Base-by-base conservation (phyloP, 2,329 filamentous ascomycete species). In the Microcyclosporella mali region DNA sequence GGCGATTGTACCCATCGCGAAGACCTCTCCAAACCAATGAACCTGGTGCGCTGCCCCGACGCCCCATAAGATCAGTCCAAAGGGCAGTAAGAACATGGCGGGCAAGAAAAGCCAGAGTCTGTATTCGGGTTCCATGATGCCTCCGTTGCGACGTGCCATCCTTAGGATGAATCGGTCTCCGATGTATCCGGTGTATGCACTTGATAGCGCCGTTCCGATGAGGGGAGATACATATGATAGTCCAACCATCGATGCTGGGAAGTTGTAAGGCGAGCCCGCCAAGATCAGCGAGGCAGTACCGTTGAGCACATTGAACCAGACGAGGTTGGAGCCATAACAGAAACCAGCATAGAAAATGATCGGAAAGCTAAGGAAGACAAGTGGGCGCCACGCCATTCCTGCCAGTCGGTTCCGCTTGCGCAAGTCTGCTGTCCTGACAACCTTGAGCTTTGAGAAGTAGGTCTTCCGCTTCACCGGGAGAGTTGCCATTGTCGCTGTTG, bases 1-100 rank as follows among this genome's bases (percentile, higher is more conserved):
- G 1, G 65, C 69, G 17, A 74, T 67, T 18, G 71, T 59, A 17
- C 67, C 70, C 65, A 74, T 72, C 1, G 68, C 50, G 33, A 59
- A 32, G 2, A 75, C 58, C 4, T 71, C 56, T 1, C 71, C 73
- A 33, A 74, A 65, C 69, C 69, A 72, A 19, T 74, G 72, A n/a
- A 75, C 52, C 3, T 43, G 36, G 31, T 57, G 50, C 11, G 69
- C 69, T 2, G 73, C 70, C 4, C 73, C 73, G 0, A 75, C 67
- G 21, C 74, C 73, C 71, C 72, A 75, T 1, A 74, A 56, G 30
- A 75, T 65, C 3, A 74, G 57, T 0, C 65, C 67, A 8, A 60
- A 64, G 0, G 71, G 70, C 4, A 72, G 60, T 18, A 73, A 52
- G 3, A 75, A 41, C 9, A 68, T 43, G 3, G 64, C 66, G 1